phyloP scores from a whole-genome alignment of 2,329 filamentous ascomycete genomes.

The Fusarium foetens region DNA sequence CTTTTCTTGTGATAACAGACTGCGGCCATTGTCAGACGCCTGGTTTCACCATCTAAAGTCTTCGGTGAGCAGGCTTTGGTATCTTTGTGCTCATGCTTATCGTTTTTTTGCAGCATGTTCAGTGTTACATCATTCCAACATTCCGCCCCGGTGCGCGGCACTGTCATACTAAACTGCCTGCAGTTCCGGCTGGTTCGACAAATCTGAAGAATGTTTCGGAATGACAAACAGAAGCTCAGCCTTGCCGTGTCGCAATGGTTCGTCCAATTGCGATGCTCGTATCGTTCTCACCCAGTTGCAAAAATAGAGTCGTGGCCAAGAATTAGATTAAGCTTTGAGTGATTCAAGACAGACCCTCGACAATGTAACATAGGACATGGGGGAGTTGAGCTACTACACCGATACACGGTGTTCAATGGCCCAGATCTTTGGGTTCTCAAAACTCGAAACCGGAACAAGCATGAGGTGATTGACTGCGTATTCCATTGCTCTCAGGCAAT shows the following conservation, averaged over 20 bases:
- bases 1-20: slow-evolving; percentile 19
- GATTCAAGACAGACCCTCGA: slow-evolving; percentile 33
- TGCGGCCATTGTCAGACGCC: slow-evolving; percentile 29
- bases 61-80: slow-evolving; percentile 24
- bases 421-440: not conserved
- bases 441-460: not conserved
- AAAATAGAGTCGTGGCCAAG: not conserved
- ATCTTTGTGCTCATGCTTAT: slow-evolving; percentile 15
- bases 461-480: not conserved
- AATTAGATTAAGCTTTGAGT: slow-evolving; percentile 26
- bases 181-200: slow-evolving; percentile 17
- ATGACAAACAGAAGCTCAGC: slow-evolving; percentile 26
- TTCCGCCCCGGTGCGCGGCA: slow-evolving; percentile 9
- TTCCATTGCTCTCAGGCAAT: not conserved
- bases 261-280: not conserved
- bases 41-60: slow-evolving; percentile 37
- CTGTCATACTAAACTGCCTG: slow-evolving; percentile 25
- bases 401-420: not conserved
- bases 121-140: slow-evolving; percentile 22
- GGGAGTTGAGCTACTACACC: slow-evolving; percentile 16
- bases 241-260: slow-evolving; percentile 8
- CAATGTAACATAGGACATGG: slow-evolving; percentile 23
- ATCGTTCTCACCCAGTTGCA: not conserved
- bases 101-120: slow-evolving; percentile 1
- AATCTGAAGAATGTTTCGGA: slow-evolving; percentile 7